A percentile compares a stretch with the other conserved stretches of the same genome.
Conservation (phyloP, 1,139 yeast species). For the Pichia sp. region DNA sequence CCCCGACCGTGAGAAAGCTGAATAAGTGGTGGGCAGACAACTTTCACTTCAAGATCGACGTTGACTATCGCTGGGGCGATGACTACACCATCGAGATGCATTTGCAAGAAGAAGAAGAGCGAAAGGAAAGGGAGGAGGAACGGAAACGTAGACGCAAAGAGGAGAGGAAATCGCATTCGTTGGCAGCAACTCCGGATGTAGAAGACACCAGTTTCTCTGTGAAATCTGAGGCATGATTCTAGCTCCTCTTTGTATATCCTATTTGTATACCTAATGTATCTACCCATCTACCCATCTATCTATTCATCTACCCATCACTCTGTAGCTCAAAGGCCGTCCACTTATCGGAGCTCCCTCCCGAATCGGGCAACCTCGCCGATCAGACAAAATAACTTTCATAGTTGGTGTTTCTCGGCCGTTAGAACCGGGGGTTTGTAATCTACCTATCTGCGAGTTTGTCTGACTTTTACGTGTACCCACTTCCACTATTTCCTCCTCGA, state of each 20-base stretch:
- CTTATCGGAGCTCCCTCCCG: neutral
- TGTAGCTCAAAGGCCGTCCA: neutral
- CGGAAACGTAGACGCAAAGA: constrained; percentile 18
- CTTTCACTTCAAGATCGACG: constrained; percentile 26
- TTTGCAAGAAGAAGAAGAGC: constrained; percentile 19
- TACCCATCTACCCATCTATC: neutral
- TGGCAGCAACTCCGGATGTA: constrained; percentile 9
- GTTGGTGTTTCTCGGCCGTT: neutral
- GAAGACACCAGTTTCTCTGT: neutral
- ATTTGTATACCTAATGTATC: neutral
- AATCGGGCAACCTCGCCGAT: constrained; percentile 3
- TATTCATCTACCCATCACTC: neutral
- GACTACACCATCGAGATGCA: constrained; percentile 24
- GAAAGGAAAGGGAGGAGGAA: constrained; percentile 17
- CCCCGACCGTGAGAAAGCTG: constrained; percentile 21
- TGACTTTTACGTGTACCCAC: too few relatives aligned
- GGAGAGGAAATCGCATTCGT: constrained; percentile 12
- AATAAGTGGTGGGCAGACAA: constrained; percentile 24
- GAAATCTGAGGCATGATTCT: neutral
- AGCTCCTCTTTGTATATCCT: neutral
- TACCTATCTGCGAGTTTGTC: neutral
- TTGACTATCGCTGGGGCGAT: constrained; percentile 28
- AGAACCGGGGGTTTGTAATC: neutral
- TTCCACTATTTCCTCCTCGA: neutral
- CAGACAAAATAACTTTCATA: neutral